Base-by-base conservation (phyloP, 306 rosid genomes). In the Prunus davidiana region DNA sequence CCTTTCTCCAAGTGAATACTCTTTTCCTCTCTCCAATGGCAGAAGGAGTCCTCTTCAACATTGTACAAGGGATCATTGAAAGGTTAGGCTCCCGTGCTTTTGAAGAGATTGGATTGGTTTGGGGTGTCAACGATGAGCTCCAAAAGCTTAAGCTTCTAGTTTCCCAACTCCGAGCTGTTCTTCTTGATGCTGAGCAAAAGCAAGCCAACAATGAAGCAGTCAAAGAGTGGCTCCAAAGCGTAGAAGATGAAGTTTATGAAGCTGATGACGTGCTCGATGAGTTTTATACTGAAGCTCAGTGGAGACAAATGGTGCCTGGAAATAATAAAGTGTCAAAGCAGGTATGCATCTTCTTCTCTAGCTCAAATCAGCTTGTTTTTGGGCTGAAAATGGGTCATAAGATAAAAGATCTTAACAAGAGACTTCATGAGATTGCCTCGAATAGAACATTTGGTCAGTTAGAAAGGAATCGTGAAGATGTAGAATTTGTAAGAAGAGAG, bases 111-210 rank as follows among this genome's bases (percentile, higher is more conserved):
- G 76, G 7, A 32, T 61, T 12, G 7, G 3, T 11, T 0, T 62
- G 63, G 70, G 43, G 70, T 11, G 43, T 80, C 34, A 46, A 69
- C 2, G 55, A 80, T 7, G 84, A 77, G 43, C 54, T 74, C 7
- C 32, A 3, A 14, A 77, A 27, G 69, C 75, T 84, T 0, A 2
- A 54, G 27, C 25, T 24, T 24, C 25, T 24, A 30, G 10, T 77
- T 12, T 11, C 78, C 1, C 1, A 55, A 8, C 41, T 77, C 34
- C 30, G 58, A 69, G 72, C 72, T 0, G 82, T 80, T 45, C 75
- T 80, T 74, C 75, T 55, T 15, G 82, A 80, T 49, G 84, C 80
- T 3, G 82, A 80, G 70, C 41, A 77, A 47, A 75, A 69, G 6
- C 82, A 73, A 3, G 57, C 49, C 58, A 84, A 64, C 46, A 19